Base-by-base conservation (phyloP, 805 yeast species). In the Yamadazyma paraphyllophila region DNA sequence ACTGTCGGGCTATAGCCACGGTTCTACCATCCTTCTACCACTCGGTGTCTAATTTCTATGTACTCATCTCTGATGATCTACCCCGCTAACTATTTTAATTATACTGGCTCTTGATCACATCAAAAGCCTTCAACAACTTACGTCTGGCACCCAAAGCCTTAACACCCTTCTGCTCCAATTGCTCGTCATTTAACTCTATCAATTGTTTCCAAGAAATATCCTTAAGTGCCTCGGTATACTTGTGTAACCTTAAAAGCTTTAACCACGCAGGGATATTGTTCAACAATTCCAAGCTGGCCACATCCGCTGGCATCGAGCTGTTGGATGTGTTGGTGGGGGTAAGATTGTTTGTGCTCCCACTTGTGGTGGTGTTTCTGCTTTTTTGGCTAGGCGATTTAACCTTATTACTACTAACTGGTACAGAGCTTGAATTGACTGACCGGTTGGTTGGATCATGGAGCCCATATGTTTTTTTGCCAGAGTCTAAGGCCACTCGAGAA, bases 121-220 rank as follows among this genome's bases (percentile, higher is more conserved):
- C 87, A 69, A 94, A 94, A 31, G 96, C 95, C 69, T 94, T 94
- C 57, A 94, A 69, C 63, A 94, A 77, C 68, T 94, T 94, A 46
- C 97, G 80, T 52, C 99, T 76, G 0, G 99, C 99, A 6, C 99
- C 99, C 53, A 94, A 74, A 0, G 99, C 97, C 53, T 82, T 79
- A 34, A 94, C 97, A 6, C 99, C 99, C 47, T 82, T 74, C 3
- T 74, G 75, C 53, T 84, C 89, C 57, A 94, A 73, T 47, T 81
- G 78, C 4, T 67, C 76, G 61, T 92, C 96, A 48, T 73, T 73
- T 52, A 87, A 71, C 52, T 80, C 79, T 48, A 94, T 77, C 70
- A 94, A 74, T 37, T 85, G 87, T 51, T 76, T 71, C 98, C 99
- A 94, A 20, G 77, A 73, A 52, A 84, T 73, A 50, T 81, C 82